Base-by-base conservation (phyloP, 306 rosid species). In the Arachis stenosperma region DNA sequence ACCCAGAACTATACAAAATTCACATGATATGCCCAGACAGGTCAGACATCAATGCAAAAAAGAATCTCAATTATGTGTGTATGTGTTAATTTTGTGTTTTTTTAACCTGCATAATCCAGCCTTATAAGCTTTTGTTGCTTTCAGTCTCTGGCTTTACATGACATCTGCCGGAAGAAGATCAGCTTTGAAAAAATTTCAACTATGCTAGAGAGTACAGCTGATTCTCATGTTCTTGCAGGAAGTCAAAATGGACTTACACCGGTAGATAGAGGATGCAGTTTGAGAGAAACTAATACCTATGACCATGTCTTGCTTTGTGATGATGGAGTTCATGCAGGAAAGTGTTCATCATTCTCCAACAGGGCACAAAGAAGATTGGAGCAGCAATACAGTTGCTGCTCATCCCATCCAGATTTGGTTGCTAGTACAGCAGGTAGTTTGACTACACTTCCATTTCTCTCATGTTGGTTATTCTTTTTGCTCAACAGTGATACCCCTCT, bases 151-250 rank as follows among this genome's bases (percentile, higher is more conserved):
- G 87, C 71, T 74, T 74, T 55, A 69, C 87, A 61, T 75, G 89
- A 87, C 87, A 88, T 80, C 80, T 61, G 71, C 79, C 73, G 67
- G 81, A 79, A 78, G 89, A 87, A 86, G 80, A 86, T 78, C 85
- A 65, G 64, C 68, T 79, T 74, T 80, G 85, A 78, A 84, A 87
- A 67, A 81, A 72, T 78, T 65, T 87, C 82, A 66, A 69, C 73
- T 59, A 29, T 78, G 73, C 79, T 85, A 67, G 84, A 89, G 76
- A 86, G 92, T 72, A 79, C 92, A 50, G 92, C 92, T 70, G 92
- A 89, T 79, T 93, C 93, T 82, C 88, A 79, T 79, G 84, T 73
- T 75, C 77, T 74, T 88, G 29, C 81, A 74, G 88, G 76, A 82
- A 82, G 84, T 75, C 77, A 74, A 70, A 57, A 59, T 13, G 80